Evolutionary conservation across 2,329 filamentous ascomycete species (phyloP), one percentile per base, ranked within the genome.

Genomic region (Penicillium capsulatum): DNA sequence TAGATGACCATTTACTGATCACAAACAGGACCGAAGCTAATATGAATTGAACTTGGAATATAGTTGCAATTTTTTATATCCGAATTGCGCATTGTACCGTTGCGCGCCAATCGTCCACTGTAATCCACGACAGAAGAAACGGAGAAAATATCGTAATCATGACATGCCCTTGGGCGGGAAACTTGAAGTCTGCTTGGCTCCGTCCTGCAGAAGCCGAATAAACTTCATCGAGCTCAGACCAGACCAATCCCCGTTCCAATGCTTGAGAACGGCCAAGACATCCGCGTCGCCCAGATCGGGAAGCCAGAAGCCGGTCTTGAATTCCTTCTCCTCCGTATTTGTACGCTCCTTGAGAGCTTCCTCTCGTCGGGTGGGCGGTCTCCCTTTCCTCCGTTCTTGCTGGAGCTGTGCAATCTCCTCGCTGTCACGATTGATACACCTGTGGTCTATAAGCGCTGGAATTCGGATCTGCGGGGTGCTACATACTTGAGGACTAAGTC

Each of bases 201-300:
- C 87, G 19, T 76, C 72, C 40, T 75, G 79, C 3, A 77, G 76
- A 40, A 96, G 71, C 45, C 87, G 81, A 45, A 88, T 74, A 75
- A 90, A 97, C 44, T 81, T 79, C 51, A 96, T 63, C 7, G 77
- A 83, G 22, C 81, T 79, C 47, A 96, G 74, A 54, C 84, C 83
- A 7, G 85, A 76, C 91, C 91, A 97, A 17, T 85, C 78, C 3
- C 86, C 85, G 49, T 88, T 84, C 87, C 89, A 97, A 15, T 74
- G 72, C 47, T 79, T 75, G 28, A 97, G 66, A 50, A 77, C 74
- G 41, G 74, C 66, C 36, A 86, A 67, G 51, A 82, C 88, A 33
- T 81, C 76, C 28, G 75, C 71, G 29, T 81, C 75, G 39, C 80
- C 77, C 38, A 96, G 69, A 59, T 96, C 86, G 0, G 91, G 90